A percentile compares a stretch with the other conserved stretches of the same genome.
These are phyloP conservation scores for Lecanoromycetidae sp. DNA, from an alignment of 2,329 filamentous ascomycete species.

Conservation along the genomic window DNA sequence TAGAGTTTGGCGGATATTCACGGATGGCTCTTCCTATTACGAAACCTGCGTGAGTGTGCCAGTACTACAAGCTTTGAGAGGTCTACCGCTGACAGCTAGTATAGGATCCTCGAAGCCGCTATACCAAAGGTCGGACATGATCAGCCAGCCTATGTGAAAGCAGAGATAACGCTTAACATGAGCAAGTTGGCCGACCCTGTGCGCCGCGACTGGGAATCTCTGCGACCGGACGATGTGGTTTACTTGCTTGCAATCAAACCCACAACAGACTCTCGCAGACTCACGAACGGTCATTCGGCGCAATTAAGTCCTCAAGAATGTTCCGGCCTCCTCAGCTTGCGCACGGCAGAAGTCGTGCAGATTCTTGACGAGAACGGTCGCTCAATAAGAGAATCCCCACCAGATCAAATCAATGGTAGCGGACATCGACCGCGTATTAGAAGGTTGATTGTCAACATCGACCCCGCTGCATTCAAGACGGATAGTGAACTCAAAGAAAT, in stretches of 20 bases:
- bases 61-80: background rate
- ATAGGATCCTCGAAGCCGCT: slow-evolving; percentile 65
- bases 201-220: slow-evolving; percentile 76
- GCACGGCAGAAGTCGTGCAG: slow-evolving; percentile 75
- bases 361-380: slow-evolving; percentile 76
- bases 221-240: slow-evolving; percentile 77
- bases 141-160: slow-evolving; percentile 70
- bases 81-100: slow-evolving; percentile 14
- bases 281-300: slow-evolving; percentile 42
- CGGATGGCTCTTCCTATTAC: slow-evolving; percentile 83
- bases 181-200: slow-evolving; percentile 64
- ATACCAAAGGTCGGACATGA: slow-evolving; percentile 73
- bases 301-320: slow-evolving; percentile 45
- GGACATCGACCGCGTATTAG: slow-evolving; percentile 47
- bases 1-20: slow-evolving; percentile 68
- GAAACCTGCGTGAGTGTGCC: slow-evolving; percentile 50
- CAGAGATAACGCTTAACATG: slow-evolving; percentile 76
- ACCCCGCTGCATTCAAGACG: slow-evolving; percentile 61
- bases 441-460: slow-evolving; percentile 68
- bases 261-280: slow-evolving; percentile 36
- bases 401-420: slow-evolving; percentile 50
- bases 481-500: slow-evolving; percentile 56
- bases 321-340: slow-evolving; percentile 56
- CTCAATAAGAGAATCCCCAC: slow-evolving; percentile 47
- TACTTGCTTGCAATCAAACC: slow-evolving; percentile 71